Conservation (phyloP, 345 rosid genomes). For the Bruguiera gymnorhiza region DNA sequence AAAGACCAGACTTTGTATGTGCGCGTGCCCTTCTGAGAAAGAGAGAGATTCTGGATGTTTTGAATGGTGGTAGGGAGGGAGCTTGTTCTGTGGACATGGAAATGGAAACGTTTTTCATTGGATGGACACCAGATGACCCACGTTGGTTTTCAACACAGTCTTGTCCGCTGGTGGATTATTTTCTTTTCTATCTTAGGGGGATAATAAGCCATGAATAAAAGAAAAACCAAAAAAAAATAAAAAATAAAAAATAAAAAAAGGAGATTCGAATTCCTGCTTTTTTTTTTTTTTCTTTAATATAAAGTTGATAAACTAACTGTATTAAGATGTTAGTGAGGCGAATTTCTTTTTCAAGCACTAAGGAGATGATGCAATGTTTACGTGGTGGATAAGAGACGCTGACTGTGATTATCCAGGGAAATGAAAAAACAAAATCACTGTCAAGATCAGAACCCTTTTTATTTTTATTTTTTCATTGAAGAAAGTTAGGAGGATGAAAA, state of each 20-base stretch:
- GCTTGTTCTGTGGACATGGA: slow-evolving; percentile 11
- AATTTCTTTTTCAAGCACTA: too few species aligned
- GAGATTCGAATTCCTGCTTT: background rate
- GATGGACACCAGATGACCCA: too few species aligned
- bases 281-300: too few species aligned
- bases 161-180: background rate
- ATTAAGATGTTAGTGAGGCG: background rate
- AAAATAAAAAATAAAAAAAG: background rate
- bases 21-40: background rate
- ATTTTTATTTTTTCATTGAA: background rate
- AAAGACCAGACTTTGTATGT: slow-evolving; percentile 9
- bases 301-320: too few species aligned
- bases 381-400: slow-evolving; percentile 13
- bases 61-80: background rate
- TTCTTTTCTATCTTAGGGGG: too few species aligned
- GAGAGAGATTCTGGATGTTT: background rate
- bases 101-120: slow-evolving; percentile 2
- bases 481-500: too few species aligned
- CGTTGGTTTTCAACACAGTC: background rate
- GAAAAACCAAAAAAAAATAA: too few species aligned
- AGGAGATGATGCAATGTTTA: background rate
- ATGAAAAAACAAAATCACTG: background rate
- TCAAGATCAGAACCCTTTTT: background rate
- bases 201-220: too few species aligned
- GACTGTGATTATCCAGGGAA: slow-evolving; percentile 10